Evolutionary conservation across 345 rosid species (phyloP).

Genomic region (Toxicodendron radicans): DNA sequence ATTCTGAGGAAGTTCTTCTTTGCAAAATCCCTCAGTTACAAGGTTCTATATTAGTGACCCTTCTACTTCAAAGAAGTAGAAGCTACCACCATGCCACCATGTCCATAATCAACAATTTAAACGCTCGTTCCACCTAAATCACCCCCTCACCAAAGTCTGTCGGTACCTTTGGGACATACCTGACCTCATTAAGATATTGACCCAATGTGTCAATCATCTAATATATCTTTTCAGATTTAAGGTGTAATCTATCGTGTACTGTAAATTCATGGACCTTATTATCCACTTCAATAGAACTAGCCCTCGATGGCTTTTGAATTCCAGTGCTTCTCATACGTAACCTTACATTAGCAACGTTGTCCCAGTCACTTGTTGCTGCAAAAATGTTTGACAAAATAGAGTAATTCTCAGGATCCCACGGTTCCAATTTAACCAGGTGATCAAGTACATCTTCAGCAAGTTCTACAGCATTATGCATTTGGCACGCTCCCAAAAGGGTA

Average conservation of each 20-base stretch:
- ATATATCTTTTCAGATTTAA: constrained; percentile 58
- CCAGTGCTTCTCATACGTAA: constrained; percentile 56
- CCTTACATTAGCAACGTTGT: constrained; percentile 63
- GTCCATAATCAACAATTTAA: too few species aligned
- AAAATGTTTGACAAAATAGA: constrained; percentile 63
- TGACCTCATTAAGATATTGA: constrained; percentile 37
- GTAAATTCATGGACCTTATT: constrained; percentile 64
- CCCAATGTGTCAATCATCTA: constrained; percentile 49
- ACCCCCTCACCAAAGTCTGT: constrained; percentile 32
- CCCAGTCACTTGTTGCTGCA: constrained; percentile 70
- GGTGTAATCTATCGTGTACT: constrained; percentile 60
- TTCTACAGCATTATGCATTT: constrained; percentile 52
- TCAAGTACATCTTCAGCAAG: constrained; percentile 58
- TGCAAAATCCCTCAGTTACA: too few species aligned
- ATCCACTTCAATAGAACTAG: constrained; percentile 66
- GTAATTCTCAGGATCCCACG: constrained; percentile 59
- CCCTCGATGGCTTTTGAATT: constrained; percentile 64
- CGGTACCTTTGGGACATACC: constrained; percentile 18
- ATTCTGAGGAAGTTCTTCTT: too few species aligned
- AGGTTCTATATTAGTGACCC: too few species aligned
- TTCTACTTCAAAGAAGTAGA: too few species aligned
- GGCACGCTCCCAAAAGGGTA: constrained; percentile 77
- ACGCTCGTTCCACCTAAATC: too few species aligned
- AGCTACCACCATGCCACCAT: too few species aligned
- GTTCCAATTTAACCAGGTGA: constrained; percentile 42